Evolutionary conservation across 2,329 filamentous ascomycete genomes (phyloP).

Genomic region (Stylonectria norvegica): DNA sequence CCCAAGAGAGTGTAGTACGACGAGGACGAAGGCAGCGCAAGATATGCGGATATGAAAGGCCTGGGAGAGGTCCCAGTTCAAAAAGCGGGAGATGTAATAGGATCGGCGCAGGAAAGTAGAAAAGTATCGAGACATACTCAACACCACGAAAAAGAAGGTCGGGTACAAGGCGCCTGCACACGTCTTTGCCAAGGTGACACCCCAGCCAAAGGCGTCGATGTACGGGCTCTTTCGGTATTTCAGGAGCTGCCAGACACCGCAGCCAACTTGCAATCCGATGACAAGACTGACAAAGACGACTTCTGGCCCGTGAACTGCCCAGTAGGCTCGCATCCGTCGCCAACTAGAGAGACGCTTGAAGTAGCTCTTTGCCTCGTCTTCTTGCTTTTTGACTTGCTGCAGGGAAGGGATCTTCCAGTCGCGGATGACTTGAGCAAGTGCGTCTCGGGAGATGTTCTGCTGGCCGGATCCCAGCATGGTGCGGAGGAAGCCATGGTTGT

Average conservation of each 20-base stretch:
- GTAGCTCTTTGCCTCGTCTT: conserved; percentile 45
- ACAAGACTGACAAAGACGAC: conserved; percentile 49
- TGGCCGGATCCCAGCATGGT: conserved; percentile 44
- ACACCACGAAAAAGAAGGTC: conserved; percentile 55
- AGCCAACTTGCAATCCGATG: conserved; percentile 44
- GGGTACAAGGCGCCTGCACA: conserved; percentile 54
- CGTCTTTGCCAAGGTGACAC: conserved; percentile 53
- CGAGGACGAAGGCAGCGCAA: conserved; percentile 46
- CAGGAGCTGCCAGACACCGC: conserved; percentile 54
- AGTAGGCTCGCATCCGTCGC: conserved; percentile 48
- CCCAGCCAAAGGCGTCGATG: conserved; percentile 52
- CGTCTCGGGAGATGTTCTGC: conserved; percentile 41
- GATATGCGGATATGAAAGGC: conserved; percentile 55
- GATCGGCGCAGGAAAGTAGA: conserved; percentile 51
- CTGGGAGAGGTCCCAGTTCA: conserved; percentile 56
- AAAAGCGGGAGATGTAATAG: conserved; percentile 49
- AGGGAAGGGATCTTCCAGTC: conserved; percentile 48
- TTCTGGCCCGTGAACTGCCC: conserved; percentile 53
- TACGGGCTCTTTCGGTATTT: conserved; percentile 48
- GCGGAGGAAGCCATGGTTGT: conserved; percentile 48
- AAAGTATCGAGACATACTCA: conserved; percentile 57
- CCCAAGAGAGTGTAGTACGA: conserved; percentile 51
- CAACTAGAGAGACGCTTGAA: conserved; percentile 43
- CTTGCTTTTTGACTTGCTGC: conserved; percentile 44
- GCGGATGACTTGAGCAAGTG: conserved; percentile 44